Base-by-base conservation (phyloP, 225 moss, liverwort and hornwort genomes). In the Neckera pumila region DNA sequence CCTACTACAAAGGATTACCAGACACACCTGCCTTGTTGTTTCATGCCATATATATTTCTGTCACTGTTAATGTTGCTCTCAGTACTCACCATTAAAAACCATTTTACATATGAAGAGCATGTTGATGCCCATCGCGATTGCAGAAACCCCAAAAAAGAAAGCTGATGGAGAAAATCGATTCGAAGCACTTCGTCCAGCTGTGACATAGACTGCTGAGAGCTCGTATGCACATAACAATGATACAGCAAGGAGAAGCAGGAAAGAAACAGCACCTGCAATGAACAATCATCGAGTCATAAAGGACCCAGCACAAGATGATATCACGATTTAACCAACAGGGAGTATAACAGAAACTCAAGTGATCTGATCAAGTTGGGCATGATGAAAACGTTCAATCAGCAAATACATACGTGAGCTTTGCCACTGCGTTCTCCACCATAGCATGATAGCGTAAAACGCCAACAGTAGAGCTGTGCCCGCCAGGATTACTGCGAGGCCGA, bases 371-470 rank as follows among this genome's bases (percentile, higher is more conserved):
- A 80, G 75, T 74, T 76, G 76, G 34, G 27, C 38, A 70, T 62
- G 38, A 76, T 89, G 64, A 59, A 79, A 86, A 45, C 54, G 85
- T 71, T 54, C 56, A 43, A 87, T 78, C 59, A 70, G 74, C 43
- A 60, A 81, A 83, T 59, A 91, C 95, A 89, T 96, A 99, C 99
- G 96, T 91, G 99, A 99, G 91, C 99, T 99, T 92, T 99, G 99
- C 99, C 99, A 99, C 78, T 99, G 99, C 76, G 99, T 99, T 92
- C 99, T 95, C 99, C 99, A 99, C 99, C 99, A 99, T 77, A 99
- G 95, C 99, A 99, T 96, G 78, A 99, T 96, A 59, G 99, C 96
- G 87, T 99, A 99, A 89, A 97, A 99, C 79, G 99, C 99, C 93
- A 99, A 91, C 64, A 99, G 91, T 80, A 97, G 93, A 82, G 99